Evolutionary conservation across 345 rosid species (phyloP).

Genomic region (Pistacia vera): DNA sequence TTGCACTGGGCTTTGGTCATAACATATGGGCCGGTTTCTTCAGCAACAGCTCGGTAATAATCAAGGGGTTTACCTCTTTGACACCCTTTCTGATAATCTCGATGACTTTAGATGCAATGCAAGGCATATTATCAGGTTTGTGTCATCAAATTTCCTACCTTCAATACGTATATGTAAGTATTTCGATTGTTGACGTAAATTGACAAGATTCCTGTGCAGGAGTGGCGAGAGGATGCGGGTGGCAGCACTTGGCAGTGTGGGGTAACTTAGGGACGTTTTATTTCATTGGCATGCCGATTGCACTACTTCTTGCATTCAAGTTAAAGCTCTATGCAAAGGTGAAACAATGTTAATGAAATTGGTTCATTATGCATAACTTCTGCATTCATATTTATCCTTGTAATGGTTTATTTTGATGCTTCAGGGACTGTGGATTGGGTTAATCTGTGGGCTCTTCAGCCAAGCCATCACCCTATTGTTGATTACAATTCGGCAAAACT

Average conservation of each 20-base stretch:
- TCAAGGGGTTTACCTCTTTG: constrained; percentile 50
- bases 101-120: constrained; percentile 47
- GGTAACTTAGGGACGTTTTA: constrained; percentile 58
- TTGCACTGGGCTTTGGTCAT: constrained; percentile 50
- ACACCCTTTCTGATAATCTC: constrained; percentile 55
- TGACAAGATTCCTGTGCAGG: constrained; percentile 30
- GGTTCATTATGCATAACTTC: background rate
- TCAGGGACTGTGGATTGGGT: constrained; percentile 80
- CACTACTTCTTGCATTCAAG: constrained; percentile 54
- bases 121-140: constrained; percentile 43
- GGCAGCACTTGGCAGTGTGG: constrained; percentile 60
- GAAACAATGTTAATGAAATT: background rate
- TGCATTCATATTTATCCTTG: background rate
- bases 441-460: constrained; percentile 61
- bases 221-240: constrained; percentile 79
- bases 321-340: constrained; percentile 59
- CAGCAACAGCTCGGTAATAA: constrained; percentile 42
- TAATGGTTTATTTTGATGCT: background rate
- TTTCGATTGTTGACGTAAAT: background rate
- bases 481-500: constrained; percentile 46
- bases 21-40: constrained; percentile 62
- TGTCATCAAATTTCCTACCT: background rate
- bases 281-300: constrained; percentile 52
- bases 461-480: constrained; percentile 49
- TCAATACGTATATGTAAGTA: background rate